Base-by-base conservation (phyloP, 805 yeast genomes). In the Candida berthetii region DNA sequence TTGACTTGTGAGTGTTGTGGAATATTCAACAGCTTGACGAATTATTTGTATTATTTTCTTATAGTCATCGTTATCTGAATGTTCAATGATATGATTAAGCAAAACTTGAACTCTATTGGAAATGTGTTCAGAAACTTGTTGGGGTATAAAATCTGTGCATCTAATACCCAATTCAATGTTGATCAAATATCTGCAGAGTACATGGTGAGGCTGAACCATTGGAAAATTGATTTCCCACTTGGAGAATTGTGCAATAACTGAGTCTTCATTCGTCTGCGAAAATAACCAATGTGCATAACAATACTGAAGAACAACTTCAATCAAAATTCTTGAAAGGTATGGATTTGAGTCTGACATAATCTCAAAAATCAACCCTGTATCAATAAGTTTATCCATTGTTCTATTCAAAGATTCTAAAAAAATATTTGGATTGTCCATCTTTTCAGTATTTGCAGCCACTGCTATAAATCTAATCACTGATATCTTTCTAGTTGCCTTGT, bases 201-300 rank as follows among this genome's bases (percentile, higher is more conserved):
- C 58, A 34, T 46, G 34, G 38, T 61, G 57, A 3, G 56, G 50
- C 37, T 59, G 65, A 5, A 65, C 48, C 4, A 50, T 41, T 6
- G 70, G 71, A 8, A 61, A 56, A 7, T 42, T 38, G 11, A 61
- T 39, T 6, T 56, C 52, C 72, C 74, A 71, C 3, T 43, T 46
- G 11, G 46, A 36, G 39, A 66, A 66, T 34, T 47, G 50, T 16
- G 36, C 43, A 7, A 44, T 44, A 8, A 63, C 40, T 9, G 44
- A 43, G 1, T 49, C 28, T 19, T 57, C 53, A 8, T 55, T 44
- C 8, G 35, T 34, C 4, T 38, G 36, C 7, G 45, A 41, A 42
- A 56, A 69, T 18, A 53, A 52, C 76, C 75, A 74, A 44, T 72
- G 74, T 9, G 64, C 56, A 55, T 71, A 68, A 41, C 74, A 69